Base-by-base conservation (phyloP, 129 eudicot species). In the Helichrysum umbraculigerum region DNA sequence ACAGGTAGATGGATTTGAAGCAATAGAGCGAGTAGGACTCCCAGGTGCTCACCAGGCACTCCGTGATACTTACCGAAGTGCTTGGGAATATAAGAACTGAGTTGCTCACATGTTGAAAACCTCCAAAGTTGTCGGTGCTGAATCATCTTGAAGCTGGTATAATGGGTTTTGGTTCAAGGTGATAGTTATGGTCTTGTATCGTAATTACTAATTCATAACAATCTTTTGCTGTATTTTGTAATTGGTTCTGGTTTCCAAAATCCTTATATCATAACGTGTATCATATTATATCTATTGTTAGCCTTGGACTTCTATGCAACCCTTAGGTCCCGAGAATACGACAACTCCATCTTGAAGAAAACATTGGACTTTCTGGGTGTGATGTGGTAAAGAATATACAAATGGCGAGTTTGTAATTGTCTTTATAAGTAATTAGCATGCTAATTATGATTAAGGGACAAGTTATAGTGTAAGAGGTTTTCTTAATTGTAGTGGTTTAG, bases 251-350 rank as follows among this genome's bases (percentile, higher is more conserved):
- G 4, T 33, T 2, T 4, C 4, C 4, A 2, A 33, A 33, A 35
- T 74, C 64, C 59, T 14, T 42, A 42, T 44, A 25, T 61, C 59
- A 34, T 76, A 35, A 56, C 39, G 67, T 39, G 67, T 35, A 25
- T 21, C 35, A 16, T 62, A 8, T 63, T 25, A 58, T 63, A 4
- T 76, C 20, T 70, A 16, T 44, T 79, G 81, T 86, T 91, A 94
- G 98, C 98, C 70, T 85, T 94, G 91, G 98, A 94, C 72, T 94
- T 94, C 78, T 94, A 91, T 79, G 98, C 97, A 76, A 97, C 98
- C 74, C 85, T 94, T 57, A 87, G 98, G 84, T 94, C 98, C 59
- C 86, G 98, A 54, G 91, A 97, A 72, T 94, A 94, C 74, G 96
- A 94, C 79, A 76, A 80, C 65, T 87, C 97, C 4, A 83, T 94